These are phyloP conservation scores for Arthrobotrys sinensis DNA, from an alignment of 2,329 filamentous ascomycete species.

Conservation along the genomic window DNA sequence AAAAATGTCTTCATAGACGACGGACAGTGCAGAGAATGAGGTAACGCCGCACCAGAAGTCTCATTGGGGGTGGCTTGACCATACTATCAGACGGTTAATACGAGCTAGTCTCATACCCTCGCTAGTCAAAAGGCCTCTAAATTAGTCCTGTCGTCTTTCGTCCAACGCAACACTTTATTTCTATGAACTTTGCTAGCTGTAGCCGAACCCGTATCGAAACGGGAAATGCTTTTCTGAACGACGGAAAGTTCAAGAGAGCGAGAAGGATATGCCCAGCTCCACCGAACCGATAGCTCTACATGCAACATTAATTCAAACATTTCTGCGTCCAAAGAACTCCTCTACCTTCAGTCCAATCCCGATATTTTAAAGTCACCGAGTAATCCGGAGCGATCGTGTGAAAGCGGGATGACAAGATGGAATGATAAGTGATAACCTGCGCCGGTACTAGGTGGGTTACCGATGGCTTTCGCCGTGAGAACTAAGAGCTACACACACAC, in stretches of 20 bases:
- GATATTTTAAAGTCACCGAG: constrained; percentile 48
- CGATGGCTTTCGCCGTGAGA: constrained; percentile 5
- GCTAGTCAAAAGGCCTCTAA: not conserved
- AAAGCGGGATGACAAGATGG: constrained; percentile 59
- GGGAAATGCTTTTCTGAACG: constrained; percentile 58
- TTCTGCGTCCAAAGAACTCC: constrained; percentile 18
- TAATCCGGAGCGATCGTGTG: constrained; percentile 45
- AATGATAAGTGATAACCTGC: constrained; percentile 59
- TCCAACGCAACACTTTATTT: constrained; percentile 38
- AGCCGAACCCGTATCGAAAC: constrained; percentile 59
- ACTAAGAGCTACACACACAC: constrained; percentile 16
- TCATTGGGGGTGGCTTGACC: constrained; percentile 52
- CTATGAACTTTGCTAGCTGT: constrained; percentile 34
- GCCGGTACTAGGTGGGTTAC: constrained; percentile 51
- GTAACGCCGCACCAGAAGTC: constrained; percentile 51
- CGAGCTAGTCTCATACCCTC: constrained; percentile 2
- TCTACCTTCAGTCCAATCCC: constrained; percentile 30
- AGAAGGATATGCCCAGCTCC: constrained; percentile 16
- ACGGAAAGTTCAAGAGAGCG: constrained; percentile 58
- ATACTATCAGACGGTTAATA: constrained; percentile 3
- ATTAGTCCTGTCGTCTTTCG: constrained; percentile 18
- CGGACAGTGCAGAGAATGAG: constrained; percentile 44
- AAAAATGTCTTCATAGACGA: constrained; percentile 25
- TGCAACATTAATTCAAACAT: constrained; percentile 19
- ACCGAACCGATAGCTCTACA: constrained; percentile 24